A percentile compares a stretch with the other conserved stretches of the same genome.
These are phyloP conservation scores for Fulvia fulva DNA, from an alignment of 2,329 filamentous ascomycete genomes.

Conservation along the genomic window DNA sequence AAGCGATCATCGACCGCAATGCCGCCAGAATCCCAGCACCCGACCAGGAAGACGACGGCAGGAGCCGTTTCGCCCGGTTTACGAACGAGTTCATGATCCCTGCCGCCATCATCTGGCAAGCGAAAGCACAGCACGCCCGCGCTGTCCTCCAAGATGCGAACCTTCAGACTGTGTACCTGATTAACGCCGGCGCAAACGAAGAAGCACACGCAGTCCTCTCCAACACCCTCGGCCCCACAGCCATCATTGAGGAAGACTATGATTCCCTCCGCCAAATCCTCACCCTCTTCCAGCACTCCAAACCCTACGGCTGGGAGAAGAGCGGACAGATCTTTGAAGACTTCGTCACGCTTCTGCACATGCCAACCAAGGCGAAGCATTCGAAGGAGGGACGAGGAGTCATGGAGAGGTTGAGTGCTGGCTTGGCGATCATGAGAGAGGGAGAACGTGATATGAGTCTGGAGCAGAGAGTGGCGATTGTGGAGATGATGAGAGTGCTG, in stretches of 20 bases:
- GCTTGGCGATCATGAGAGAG: conserved; percentile 40
- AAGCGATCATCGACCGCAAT: conserved; percentile 58
- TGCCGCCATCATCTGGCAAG: conserved; percentile 75
- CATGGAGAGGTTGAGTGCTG: conserved; percentile 29
- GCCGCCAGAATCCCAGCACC: conserved; percentile 62
- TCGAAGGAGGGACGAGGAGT: conserved; percentile 30
- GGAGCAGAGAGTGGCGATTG: conserved; percentile 64
- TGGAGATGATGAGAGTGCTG: conserved; percentile 74
- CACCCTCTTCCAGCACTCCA: conserved; percentile 57
- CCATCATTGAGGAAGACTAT: conserved; percentile 80
- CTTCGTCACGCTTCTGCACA: conserved; percentile 18
- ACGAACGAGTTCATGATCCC: conserved; percentile 65
- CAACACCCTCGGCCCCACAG: conserved; percentile 72
- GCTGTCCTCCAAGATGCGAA: conserved; percentile 65
- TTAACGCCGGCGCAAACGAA: conserved; percentile 60
- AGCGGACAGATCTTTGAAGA: conserved; percentile 71
- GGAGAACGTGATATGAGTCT: conserved; percentile 44
- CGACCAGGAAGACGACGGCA: conserved; percentile 7
- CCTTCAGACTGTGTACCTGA: conserved; percentile 72
- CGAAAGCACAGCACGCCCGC: conserved; percentile 78
- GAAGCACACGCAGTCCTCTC: conserved; percentile 84
- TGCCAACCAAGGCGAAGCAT: conserved; percentile 30
- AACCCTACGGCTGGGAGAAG: conserved; percentile 62
- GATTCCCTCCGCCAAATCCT: conserved; percentile 65
- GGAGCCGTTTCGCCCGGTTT: conserved; percentile 46